Evolutionary conservation across 192 early-diverging fungal species (phyloP).

Genomic region (Coemansia sp.): DNA sequence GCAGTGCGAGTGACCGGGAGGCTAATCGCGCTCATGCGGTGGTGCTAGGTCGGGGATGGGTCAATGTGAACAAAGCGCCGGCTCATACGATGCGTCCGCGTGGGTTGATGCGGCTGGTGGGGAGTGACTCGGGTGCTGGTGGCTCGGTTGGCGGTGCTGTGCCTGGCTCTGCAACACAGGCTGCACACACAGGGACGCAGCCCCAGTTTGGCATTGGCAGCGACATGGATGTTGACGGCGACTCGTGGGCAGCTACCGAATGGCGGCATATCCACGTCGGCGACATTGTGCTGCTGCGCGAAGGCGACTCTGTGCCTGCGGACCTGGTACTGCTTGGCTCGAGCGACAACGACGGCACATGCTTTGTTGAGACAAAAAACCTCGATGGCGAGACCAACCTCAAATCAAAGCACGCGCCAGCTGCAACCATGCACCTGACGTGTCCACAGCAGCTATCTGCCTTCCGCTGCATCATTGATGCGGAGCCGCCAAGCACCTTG

Average conservation of each 20-base stretch:
- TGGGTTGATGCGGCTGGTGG: constrained; percentile 48
- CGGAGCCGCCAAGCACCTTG: constrained; percentile 84
- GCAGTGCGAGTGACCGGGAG: constrained; percentile 77
- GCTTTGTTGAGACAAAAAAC: constrained; percentile 97
- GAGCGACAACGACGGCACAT: constrained; percentile 79
- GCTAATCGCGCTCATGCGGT: constrained; percentile 69
- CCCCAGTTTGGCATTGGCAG: neutral
- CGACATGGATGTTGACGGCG: constrained; percentile 26
- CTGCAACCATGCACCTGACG: constrained; percentile 60
- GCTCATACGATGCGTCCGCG: constrained; percentile 35
- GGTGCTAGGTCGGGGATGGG: constrained; percentile 60
- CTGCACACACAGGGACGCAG: constrained; percentile 2
- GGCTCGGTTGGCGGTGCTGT: constrained; percentile 31
- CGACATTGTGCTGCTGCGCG: constrained; percentile 80
- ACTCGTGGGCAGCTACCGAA: constrained; percentile 62
- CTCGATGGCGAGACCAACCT: constrained; percentile 98
- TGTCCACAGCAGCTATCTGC: constrained; percentile 61
- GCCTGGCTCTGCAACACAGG: neutral
- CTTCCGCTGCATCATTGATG: constrained; percentile 70
- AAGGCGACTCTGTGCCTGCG: constrained; percentile 86
- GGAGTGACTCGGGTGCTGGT: constrained; percentile 44
- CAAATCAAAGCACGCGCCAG: constrained; percentile 75
- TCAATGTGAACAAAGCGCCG: constrained; percentile 61
- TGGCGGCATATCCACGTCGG: constrained; percentile 90
- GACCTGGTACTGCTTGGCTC: constrained; percentile 86